Base-by-base conservation (phyloP, 75 land plant species). In the Ceratopteris richardii region DNA sequence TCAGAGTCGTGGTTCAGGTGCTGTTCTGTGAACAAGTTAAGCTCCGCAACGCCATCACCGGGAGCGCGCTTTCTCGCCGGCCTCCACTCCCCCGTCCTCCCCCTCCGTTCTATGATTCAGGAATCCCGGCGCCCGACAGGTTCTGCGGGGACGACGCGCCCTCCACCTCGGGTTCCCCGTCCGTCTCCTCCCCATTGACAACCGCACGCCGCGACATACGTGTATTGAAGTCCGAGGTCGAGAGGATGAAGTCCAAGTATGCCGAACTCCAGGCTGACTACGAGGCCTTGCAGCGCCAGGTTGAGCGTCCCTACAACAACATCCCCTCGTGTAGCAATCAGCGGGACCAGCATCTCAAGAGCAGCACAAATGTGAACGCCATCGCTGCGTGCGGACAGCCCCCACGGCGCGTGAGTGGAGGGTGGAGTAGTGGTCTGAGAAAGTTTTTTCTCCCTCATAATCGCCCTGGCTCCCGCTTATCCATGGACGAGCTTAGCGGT, bases 151-250 rank as follows among this genome's bases (percentile, higher is more conserved):
- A 33, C 37, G 48, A 46, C 14, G 14, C 48, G 21, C 14, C n/a
- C 3, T 17, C 48, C 21, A 17, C 21, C 48, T 5, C 21, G 14
- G 48, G 14, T 17, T 9, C 9, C 42, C 12, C 42, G 12, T 9
- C 42, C 42, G 42, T 9, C 42, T 40, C 42, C 42, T 46, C 48
- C 14, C 48, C 48, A 5, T 85, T 84, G 88, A 57, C 82, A 0
- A 24, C 77, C 0, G 85, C 88, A 1, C 82, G 81, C 68, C 78
- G 84, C 58, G 97, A 91, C 62, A 87, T 91, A 46, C 82, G 79
- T 44, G 68, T 81, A 27, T 81, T 92, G 29, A 82, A 79, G 66
- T 77, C 77, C 41, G 97, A 92, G 60, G 72, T 92, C 24, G 82
- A 92, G 65, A 82, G 72, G 37, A 64, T 92, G 70, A 85, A 85